These are phyloP conservation scores for Wallacemonas sp. DNA, from an alignment of 208 protist genomes.

Conservation along the genomic window DNA sequence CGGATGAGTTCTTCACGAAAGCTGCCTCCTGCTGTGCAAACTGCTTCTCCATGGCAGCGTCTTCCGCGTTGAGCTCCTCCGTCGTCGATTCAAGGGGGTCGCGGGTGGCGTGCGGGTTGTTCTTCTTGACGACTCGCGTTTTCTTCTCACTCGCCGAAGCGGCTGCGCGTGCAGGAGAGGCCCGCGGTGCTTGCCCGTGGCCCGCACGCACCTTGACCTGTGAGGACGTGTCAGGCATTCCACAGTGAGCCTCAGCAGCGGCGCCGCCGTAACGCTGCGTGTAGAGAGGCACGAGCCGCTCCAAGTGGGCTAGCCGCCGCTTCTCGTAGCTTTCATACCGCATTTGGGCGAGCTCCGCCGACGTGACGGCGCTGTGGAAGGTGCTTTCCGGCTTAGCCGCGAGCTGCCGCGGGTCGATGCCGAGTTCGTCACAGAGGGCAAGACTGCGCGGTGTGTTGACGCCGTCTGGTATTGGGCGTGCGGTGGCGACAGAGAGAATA, in stretches of 20 bases:
- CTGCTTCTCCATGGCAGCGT: conserved; percentile 29
- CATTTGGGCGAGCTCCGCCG: conserved; percentile 41
- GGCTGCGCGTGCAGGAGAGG: too few species aligned
- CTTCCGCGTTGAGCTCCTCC: conserved; percentile 22
- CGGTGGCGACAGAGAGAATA: conserved; percentile 50
- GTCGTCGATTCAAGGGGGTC: conserved; percentile 1
- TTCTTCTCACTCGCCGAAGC: not conserved
- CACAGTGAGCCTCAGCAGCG: too few species aligned
- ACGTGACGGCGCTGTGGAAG: conserved; percentile 49
- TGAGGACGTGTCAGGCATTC: too few species aligned
- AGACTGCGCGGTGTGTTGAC: conserved; percentile 80
- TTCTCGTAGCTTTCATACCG: conserved; percentile 73
- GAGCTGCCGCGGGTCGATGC: conserved; percentile 58
- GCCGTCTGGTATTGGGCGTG: conserved; percentile 37
- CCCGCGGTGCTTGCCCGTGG: too few species aligned
- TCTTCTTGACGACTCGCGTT: not conserved
- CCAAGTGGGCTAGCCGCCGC: conserved; percentile 54
- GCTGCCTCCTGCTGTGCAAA: too few species aligned
- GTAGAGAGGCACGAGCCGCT: conserved; percentile 36
- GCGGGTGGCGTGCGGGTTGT: not conserved
- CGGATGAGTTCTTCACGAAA: too few species aligned
- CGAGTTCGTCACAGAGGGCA: conserved; percentile 50
- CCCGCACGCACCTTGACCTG: too few species aligned
- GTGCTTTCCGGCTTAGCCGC: conserved; percentile 31
- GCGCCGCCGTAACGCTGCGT: not conserved